These are phyloP conservation scores for Chenopodium suecicum DNA, from an alignment of 148 eudicot genomes.

Conservation along the genomic window DNA sequence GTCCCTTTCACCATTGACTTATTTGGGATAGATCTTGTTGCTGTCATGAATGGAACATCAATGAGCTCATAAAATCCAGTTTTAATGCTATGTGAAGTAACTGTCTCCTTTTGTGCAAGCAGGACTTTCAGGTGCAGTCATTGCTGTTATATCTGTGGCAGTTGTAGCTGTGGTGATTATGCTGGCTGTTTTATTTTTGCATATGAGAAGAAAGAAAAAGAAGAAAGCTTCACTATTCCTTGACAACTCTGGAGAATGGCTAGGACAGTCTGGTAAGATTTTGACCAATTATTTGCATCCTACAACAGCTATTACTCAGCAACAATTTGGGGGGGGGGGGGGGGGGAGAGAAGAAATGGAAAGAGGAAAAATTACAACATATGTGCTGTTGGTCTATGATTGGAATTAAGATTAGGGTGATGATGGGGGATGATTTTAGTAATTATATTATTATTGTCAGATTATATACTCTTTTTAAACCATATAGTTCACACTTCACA, in stretches of 20 bases:
- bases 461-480: background rate
- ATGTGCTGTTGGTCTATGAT: background rate
- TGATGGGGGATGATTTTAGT: background rate
- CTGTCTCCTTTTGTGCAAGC: conserved; percentile 27
- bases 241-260: conserved; percentile 32
- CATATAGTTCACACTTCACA: background rate
- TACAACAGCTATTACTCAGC: background rate
- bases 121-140: conserved; percentile 56
- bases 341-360: background rate
- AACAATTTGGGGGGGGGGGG: background rate
- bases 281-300: background rate
- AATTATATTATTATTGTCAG: background rate
- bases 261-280: conserved; percentile 34
- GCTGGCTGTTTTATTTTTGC: conserved; percentile 34
- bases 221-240: conserved; percentile 30
- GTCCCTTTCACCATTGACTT: conserved; percentile 1
- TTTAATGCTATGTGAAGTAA: conserved; percentile 20
- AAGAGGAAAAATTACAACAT: background rate
- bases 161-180: conserved; percentile 38
- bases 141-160: conserved; percentile 52
- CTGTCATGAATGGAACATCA: conserved; percentile 9
- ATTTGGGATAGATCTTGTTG: conserved; percentile 15
- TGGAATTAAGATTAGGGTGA: background rate
- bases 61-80: conserved; percentile 7
- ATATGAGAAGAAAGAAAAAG: conserved; percentile 44